Evolutionary conservation across 2,329 filamentous ascomycete species (phyloP), one percentile per base, ranked within the genome.

Genomic region (Pseudocercospora crystallina): DNA sequence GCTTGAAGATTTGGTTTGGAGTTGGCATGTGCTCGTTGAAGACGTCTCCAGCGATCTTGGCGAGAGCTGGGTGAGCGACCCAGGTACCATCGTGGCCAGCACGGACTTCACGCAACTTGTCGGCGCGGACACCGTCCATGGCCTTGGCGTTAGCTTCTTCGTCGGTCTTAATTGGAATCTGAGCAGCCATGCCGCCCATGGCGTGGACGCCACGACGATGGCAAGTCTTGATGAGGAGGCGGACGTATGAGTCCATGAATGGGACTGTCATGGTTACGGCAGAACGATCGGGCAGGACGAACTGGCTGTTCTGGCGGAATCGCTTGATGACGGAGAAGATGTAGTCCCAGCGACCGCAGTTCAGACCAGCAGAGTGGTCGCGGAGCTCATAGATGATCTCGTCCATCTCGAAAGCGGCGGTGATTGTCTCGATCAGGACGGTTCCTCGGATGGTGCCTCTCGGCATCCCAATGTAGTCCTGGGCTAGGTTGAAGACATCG

Each of bases 281-380:
- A 48, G 86, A 86, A 56, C 94, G 89, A 72, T 99, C 92, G 26
- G 94, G 94, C 14, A 99, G 85, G 50, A 97, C 84, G 69, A 97
- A 97, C 76, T 86, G 85, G 65, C 88, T 80, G 79, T 96, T 94
- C 67, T 96, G 84, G 70, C 94, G 89, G 87, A 97, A 96, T 75
- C 95, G 96, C 83, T 99, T 99, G 80, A 99, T 97, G 69, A 92
- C 90, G 72, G 87, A 94, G 81, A 99, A 99, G 76, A 99, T 97
- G 80, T 99, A 99, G 71, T 99, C 94, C 94, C 94, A 99, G 62
- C 94, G 87, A 59, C 94, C 94, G 74, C 94, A 97, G 84, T 99
- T 99, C 67, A 99, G 83, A 41, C 94, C 94, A 5, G 92, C 87
- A 71, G 86, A 92, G 80, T 99, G 94, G 69, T 97, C 92, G 54